Evolutionary conservation across 495 filamentous ascomycete species (phyloP), one percentile per base, ranked within the genome.

Genomic region (Aspergillus nanangensis): DNA sequence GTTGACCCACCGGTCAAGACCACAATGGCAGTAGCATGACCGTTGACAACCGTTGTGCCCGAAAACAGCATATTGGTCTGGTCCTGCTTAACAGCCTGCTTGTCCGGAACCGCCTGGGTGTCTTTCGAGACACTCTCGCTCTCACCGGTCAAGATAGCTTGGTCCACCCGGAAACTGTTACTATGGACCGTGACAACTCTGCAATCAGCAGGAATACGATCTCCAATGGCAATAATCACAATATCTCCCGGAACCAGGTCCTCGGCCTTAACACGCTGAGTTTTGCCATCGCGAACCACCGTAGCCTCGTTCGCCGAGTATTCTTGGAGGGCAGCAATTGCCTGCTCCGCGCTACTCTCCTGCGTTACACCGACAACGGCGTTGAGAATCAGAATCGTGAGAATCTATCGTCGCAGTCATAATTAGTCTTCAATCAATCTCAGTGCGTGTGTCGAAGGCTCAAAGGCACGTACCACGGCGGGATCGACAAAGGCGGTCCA

Each of bases 401-500:
- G 77, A 56, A 99, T 99, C 88, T 94, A 57, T 41, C 10, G 23
- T 5, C 23, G 37, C 21, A 35, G 14, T 22, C 8, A 3, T 11
- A 18, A 39, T 61, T 48, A 61, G 53, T n/a, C n/a, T n/a, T n/a
- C n/a, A n/a, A n/a, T n/a, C n/a, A n/a, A n/a, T n/a, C n/a, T n/a
- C n/a, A n/a, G n/a, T n/a, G n/a, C n/a, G n/a, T n/a, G n/a, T n/a
- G n/a, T n/a, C n/a, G 25, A 32, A 25, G 8, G 4, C 33, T 42
- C 22, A 29, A 21, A 25, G n/a, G 17, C 8, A 56, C 87, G 56
- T 79, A 94, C 88, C 64, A 99, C 94, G 50, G 77, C 83, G 24
- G 94, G 94, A 69, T 99, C 94, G 46, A 99, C 93, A 65, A 97
- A 99, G n/a, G 91, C 94, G 52, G 91, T 90, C 89, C 90, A 94